phyloP scores from a whole-genome alignment of 192 early-diverging fungal species.

The Dissophora ornata region DNA sequence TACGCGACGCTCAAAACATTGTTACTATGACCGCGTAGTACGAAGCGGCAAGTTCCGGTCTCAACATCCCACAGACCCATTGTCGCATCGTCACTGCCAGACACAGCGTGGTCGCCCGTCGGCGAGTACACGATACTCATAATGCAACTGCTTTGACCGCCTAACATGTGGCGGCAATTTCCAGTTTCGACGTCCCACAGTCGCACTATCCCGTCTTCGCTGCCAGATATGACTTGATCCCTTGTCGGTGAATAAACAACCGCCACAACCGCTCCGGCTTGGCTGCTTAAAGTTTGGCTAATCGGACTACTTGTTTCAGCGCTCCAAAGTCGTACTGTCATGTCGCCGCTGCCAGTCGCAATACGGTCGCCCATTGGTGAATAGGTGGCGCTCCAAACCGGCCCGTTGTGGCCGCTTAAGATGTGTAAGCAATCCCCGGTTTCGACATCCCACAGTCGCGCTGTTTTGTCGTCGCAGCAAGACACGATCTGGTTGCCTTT shows the following conservation, averaged over 20 bases:
- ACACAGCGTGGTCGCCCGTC: no score
- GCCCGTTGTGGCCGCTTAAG: neutral
- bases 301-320: neutral
- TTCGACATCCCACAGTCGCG: neutral
- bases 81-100: neutral
- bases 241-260: neutral
- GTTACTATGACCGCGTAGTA: neutral
- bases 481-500: conserved; percentile 2
- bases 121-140: no score
- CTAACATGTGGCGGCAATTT: no score
- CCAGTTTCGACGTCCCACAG: no score
- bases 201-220: no score
- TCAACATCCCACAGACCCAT: neutral
- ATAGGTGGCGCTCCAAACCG: neutral
- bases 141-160: no score
- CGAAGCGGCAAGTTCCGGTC: neutral
- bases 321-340: conserved; percentile 5
- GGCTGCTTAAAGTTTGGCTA: neutral
- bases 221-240: no score
- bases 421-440: neutral
- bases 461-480: neutral
- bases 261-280: neutral
- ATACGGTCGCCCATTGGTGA: conserved; percentile 6
- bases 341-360: neutral
- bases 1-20: neutral